These are phyloP conservation scores for Colletotrichum falcatum DNA, from an alignment of 2,329 filamentous ascomycete species.

Conservation along the genomic window DNA sequence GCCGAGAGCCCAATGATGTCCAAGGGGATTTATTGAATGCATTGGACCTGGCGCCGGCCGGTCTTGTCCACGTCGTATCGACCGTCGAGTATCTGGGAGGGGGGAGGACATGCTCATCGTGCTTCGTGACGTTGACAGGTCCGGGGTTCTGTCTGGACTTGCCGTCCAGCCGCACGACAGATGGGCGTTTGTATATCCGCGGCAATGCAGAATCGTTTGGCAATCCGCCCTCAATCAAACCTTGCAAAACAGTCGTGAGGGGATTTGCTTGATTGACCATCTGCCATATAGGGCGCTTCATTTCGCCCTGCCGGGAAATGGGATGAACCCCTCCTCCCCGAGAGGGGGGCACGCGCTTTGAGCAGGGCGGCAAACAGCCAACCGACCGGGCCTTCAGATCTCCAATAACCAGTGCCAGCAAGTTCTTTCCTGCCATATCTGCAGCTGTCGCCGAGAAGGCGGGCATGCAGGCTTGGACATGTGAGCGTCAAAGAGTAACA, in stretches of 20 bases:
- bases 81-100: constrained; percentile 2
- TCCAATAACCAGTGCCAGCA: background rate
- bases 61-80: constrained; percentile 22
- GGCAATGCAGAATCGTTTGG: constrained; percentile 30
- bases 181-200: constrained; percentile 32
- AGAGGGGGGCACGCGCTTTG: constrained; percentile 26
- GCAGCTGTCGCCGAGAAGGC: background rate
- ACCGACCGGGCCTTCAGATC: constrained; percentile 12
- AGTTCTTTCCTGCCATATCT: constrained; percentile 6
- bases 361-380: constrained; percentile 30
- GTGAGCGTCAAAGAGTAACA: background rate
- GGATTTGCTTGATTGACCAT: constrained; percentile 27
- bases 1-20: background rate
- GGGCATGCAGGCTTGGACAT: background rate
- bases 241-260: constrained; percentile 36
- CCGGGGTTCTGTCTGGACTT: constrained; percentile 10
- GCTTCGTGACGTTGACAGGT: constrained; percentile 29
- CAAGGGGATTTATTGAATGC: background rate
- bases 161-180: constrained; percentile 28
- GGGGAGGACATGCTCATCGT: background rate
- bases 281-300: constrained; percentile 38
- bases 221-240: constrained; percentile 28
- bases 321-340: constrained; percentile 9
- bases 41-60: background rate
- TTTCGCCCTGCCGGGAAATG: constrained; percentile 33